phyloP scores from a whole-genome alignment of 306 rosid species.

The Oemleria cerasiformis region DNA sequence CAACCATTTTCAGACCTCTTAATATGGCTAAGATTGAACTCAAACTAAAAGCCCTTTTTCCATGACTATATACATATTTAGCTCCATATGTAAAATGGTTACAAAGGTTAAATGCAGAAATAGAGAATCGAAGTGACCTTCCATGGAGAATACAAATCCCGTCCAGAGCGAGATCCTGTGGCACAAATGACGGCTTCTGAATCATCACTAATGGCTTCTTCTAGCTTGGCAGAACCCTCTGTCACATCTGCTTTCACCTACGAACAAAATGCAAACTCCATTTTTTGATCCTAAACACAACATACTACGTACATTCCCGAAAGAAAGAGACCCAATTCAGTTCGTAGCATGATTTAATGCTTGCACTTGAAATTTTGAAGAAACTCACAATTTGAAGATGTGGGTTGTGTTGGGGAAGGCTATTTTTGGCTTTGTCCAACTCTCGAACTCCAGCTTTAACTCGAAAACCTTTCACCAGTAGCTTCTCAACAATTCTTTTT shows the following conservation, averaged over 20 bases:
- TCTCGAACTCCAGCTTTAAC: conserved; percentile 95
- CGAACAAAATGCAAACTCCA: conserved; percentile 18
- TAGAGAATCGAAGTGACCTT: conserved; percentile 50
- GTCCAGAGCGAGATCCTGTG: conserved; percentile 76
- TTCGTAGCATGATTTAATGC: not conserved
- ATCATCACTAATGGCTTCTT: conserved; percentile 73
- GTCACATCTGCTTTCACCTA: conserved; percentile 92
- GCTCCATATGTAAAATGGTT: not conserved
- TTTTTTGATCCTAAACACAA: not conserved
- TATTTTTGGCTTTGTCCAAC: conserved; percentile 61
- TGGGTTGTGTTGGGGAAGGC: conserved; percentile 48
- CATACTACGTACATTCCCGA: not conserved
- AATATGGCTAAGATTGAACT: not conserved
- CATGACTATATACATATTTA: not conserved
- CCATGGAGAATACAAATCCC: conserved; percentile 94
- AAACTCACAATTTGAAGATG: conserved; percentile 75
- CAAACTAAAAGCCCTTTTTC: no score
- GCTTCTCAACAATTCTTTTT: conserved; percentile 78
- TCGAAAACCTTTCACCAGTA: conserved; percentile 70
- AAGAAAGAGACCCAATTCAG: conserved; percentile 14
- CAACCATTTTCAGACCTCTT: conserved; percentile 1
- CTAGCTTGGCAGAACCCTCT: conserved; percentile 77
- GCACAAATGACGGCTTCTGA: conserved; percentile 88
- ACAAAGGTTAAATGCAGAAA: not conserved
- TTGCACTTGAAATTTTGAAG: conserved; percentile 2